Base-by-base conservation (phyloP, 345 rosid species). In the Arabidopsis suecica region DNA sequence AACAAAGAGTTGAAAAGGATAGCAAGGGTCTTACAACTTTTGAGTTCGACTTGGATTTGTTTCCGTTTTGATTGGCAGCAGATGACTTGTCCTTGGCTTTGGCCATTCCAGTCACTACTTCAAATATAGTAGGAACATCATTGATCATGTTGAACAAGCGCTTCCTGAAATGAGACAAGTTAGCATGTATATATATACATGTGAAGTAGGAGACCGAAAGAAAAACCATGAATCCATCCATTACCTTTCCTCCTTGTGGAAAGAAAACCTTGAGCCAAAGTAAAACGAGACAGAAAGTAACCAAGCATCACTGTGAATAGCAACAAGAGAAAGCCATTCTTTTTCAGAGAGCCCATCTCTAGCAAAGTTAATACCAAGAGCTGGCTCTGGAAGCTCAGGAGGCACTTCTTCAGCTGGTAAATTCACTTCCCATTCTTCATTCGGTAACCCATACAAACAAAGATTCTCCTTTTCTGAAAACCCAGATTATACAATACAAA, bases 351-450 rank as follows among this genome's bases (percentile, higher is more conserved):
- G 88, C 20, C 93, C 97, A 68, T 91, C 95, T 80, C 95, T 84
- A 7, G 95, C 91, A 74, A 91, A 88, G 82, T 91, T 91, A 71
- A 91, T 91, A 28, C 97, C 97, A 18, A 91, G 79, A 48, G 93
- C 93, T 75, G 97, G 97, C 80, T 91, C 95, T 7, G 97, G 97
- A 20, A 91, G 82, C 88, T 91, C 97, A 0, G 97, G 93, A 33
- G 97, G 97, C 61, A 91, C 93, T 81, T 91, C 94, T 80, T 88
- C 93, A 75, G 89, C 92, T 12, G 97, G 97, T 68, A 91, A 84
- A 77, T 78, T 84, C 37, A 91, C 95, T 82, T 91, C 89, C 95
- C 97, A 91, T 36, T 76, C 81, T 80, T 84, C 97, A 71, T 78
- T 86, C 9, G 97, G 95, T 75, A 70, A 72, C 14, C 95, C 95